Conservation (phyloP, 129 eudicot genomes). For the Flaveria sonorensis region DNA sequence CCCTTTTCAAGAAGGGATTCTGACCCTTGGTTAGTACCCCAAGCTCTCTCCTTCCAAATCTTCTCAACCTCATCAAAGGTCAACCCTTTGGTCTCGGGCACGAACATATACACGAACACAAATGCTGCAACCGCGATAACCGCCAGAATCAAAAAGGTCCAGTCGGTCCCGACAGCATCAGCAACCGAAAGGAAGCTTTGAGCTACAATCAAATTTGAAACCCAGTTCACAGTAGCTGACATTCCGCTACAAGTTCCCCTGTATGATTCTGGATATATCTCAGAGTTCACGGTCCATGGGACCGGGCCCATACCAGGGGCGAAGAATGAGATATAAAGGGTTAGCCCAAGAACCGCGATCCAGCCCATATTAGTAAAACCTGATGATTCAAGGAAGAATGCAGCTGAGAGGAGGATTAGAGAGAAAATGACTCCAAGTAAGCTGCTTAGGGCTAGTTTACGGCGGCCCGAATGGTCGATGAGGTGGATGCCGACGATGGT, state of each 20-base stretch:
- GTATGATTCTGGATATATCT: slow-evolving; percentile 85
- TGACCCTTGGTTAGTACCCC: slow-evolving; percentile 36
- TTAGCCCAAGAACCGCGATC: slow-evolving; percentile 79
- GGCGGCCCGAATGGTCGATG: slow-evolving; percentile 85
- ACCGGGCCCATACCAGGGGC: slow-evolving; percentile 99
- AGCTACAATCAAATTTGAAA: slow-evolving; percentile 80
- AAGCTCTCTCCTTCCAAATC: slow-evolving; percentile 81
- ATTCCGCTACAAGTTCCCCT: slow-evolving; percentile 91
- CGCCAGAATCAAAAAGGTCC: slow-evolving; percentile 72
- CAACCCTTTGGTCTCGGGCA: slow-evolving; percentile 96
- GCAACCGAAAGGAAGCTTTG: slow-evolving; percentile 84
- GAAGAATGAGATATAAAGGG: slow-evolving; percentile 80
- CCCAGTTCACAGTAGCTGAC: slow-evolving; percentile 97
- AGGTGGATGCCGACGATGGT: slow-evolving; percentile 78
- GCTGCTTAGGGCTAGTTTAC: slow-evolving; percentile 70
- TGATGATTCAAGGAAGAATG: slow-evolving; percentile 65
- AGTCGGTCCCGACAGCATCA: slow-evolving; percentile 71
- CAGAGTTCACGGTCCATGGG: slow-evolving; percentile 99
- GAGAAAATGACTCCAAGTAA: slow-evolving; percentile 70
- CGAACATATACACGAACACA: slow-evolving; percentile 54
- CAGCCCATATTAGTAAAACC: slow-evolving; percentile 48
- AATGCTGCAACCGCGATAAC: slow-evolving; percentile 61
- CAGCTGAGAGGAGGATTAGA: slow-evolving; percentile 55
- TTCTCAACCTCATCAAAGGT: slow-evolving; percentile 85
- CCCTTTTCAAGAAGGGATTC: slow-evolving; percentile 52